Evolutionary conservation across 2,329 filamentous ascomycete species (phyloP).

Genomic region (Hawksworthiomyces lignivorus): DNA sequence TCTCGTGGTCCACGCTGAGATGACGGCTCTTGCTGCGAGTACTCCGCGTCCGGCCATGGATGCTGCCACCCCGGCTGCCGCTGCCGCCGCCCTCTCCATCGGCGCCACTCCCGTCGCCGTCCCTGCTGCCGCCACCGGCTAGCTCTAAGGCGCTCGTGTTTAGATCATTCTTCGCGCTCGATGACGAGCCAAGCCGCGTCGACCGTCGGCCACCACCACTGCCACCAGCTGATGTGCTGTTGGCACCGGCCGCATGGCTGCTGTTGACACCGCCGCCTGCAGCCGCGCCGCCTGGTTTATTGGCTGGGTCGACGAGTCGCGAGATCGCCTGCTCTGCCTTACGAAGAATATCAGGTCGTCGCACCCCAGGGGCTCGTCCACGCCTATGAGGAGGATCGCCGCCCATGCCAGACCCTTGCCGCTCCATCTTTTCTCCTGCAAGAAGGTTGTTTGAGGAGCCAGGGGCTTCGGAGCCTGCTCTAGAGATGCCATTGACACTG

Average conservation of each 20-base stretch:
- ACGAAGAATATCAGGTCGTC: conserved; percentile 51
- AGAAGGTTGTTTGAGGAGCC: conserved; percentile 12
- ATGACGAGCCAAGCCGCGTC: conserved; percentile 42
- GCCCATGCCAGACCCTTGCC: conserved; percentile 24
- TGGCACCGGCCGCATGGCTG: neutral
- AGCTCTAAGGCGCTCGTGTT: conserved; percentile 26
- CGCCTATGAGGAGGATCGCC: conserved; percentile 28
- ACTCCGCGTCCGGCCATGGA: conserved; percentile 24
- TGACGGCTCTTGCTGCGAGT: conserved; percentile 15
- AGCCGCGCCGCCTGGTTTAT: conserved; percentile 23
- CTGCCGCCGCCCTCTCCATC: conserved; percentile 25
- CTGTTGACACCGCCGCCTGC: conserved; percentile 14
- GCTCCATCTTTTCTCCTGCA: conserved; percentile 29
- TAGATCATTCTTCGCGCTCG: conserved; percentile 35
- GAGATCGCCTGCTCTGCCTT: conserved; percentile 53
- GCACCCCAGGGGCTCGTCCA: conserved; percentile 36
- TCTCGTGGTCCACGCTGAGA: conserved; percentile 12
- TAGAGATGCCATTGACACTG: conserved; percentile 3
- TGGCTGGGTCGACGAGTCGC: conserved; percentile 40
- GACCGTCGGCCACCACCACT: conserved; percentile 12
- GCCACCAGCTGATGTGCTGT: neutral
- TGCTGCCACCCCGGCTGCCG: conserved; percentile 27
- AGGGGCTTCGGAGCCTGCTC: conserved; percentile 16
- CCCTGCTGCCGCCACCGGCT: conserved; percentile 24
- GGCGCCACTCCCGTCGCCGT: conserved; percentile 26